Percentiles rank a stretch among this genome's conserved stretches.
These are phyloP conservation scores for Rhodomyrtus psidioides DNA, from an alignment of 441 rosid species.

Conservation along the genomic window DNA sequence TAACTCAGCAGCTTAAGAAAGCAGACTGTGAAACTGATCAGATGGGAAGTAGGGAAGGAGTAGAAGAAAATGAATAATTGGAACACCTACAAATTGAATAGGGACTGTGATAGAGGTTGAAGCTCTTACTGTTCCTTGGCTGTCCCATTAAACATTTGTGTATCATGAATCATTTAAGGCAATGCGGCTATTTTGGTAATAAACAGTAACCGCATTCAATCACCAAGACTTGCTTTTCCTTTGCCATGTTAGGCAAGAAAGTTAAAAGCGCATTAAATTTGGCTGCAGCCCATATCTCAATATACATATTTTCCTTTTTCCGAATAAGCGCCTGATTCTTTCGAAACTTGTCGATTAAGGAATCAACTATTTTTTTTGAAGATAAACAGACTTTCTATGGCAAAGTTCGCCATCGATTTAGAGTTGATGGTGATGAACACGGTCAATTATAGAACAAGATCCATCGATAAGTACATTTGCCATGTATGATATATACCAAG, in stretches of 20 bases:
- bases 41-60: neutral
- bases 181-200: neutral
- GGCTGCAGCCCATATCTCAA: neutral
- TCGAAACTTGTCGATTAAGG: neutral
- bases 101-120: neutral
- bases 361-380: neutral
- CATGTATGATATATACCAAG: neutral
- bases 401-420: neutral
- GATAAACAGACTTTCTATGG: neutral
- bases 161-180: neutral
- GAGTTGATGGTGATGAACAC: neutral
- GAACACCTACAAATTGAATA: neutral
- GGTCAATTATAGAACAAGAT: neutral
- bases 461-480: neutral
- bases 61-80: neutral
- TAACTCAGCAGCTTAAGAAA: neutral
- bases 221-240: neutral
- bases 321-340: neutral
- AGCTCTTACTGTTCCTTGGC: neutral
- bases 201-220: neutral
- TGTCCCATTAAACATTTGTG: neutral
- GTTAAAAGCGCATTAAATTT: neutral
- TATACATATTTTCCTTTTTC: neutral
- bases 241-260: neutral
- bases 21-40: neutral